Base-by-base conservation (phyloP, 352 stramenopile species). In the Hyaloperonospora brassicae region DNA sequence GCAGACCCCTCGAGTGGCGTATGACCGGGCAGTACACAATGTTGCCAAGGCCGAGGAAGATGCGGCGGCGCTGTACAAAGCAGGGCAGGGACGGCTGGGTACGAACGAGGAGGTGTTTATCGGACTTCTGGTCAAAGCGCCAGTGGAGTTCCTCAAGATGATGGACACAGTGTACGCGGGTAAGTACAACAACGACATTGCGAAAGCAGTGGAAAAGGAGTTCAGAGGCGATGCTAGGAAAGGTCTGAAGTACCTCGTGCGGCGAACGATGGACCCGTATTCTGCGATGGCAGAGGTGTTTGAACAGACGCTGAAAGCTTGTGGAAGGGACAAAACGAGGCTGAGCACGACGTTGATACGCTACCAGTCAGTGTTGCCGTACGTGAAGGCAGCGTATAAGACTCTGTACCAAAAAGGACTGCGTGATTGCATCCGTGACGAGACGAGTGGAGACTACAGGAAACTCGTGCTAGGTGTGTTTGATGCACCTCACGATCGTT, bases 161-260 rank as follows among this genome's bases (percentile, higher is more conserved):
- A 66, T 92, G 47, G 70, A 92, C 61, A 63, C 68, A 0, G 81
- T 79, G 39, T 92, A 92, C 54, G 66, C 81, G 34, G 63, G 66
- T 61, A 87, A 89, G 72, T 84, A 89, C 67, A 84, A 73, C 61
- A 85, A 89, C 61, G 84, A 84, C 51, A 84, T 92, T 46, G 68
- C 65, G 23, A 84, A 86, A 50, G 81, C 81, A 2, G 64, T 92
- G 7, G 73, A 92, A 34, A 89, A 85, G 56, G 81, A 92, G 61
- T 92, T 92, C 45, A 87, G 79, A 31, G 81, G 81, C 5, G 74
- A 89, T 47, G 81, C 81, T 35, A 86, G 87, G 66, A 76, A 73
- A 34, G 76, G 63, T 58, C 76, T 92, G 30, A 73, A 73, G 45
- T 86, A 84, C 46, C 55, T 87, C 5, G 61, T 82, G 24, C 61